A percentile compares a stretch with the other conserved stretches of the same genome.
These are phyloP conservation scores for Hypoxylon sp. DNA, from an alignment of 2,329 filamentous ascomycete species.

Conservation along the genomic window DNA sequence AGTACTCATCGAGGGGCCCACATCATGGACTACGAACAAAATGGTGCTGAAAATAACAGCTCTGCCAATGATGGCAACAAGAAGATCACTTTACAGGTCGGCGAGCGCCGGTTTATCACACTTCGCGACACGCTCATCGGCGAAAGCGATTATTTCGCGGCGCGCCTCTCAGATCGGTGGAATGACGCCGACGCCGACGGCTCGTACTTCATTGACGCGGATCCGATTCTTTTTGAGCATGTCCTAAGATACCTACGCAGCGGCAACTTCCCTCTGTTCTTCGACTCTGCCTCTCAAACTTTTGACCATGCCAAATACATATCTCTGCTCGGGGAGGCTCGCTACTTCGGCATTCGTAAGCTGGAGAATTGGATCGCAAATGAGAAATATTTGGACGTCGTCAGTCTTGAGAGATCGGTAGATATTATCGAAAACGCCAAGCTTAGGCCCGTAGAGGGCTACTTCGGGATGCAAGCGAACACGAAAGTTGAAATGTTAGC, in stretches of 20 bases:
- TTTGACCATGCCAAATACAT: conserved; percentile 56
- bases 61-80: background rate
- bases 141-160: conserved; percentile 48
- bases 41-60: background rate
- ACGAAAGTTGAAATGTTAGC: conserved; percentile 19
- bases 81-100: conserved; percentile 38
- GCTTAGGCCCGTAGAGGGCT: background rate
- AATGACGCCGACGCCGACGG: conserved; percentile 50
- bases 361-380: conserved; percentile 54
- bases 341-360: conserved; percentile 53
- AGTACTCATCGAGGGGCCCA: background rate
- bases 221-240: conserved; percentile 56
- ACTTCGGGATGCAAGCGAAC: background rate
- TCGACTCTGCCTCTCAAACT: conserved; percentile 43
- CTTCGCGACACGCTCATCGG: conserved; percentile 40
- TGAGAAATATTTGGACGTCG: conserved; percentile 46
- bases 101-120: conserved; percentile 45
- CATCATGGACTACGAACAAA: background rate
- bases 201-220: conserved; percentile 58
- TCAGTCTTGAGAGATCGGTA: conserved; percentile 38
- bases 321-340: conserved; percentile 53
- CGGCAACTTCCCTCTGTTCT: conserved; percentile 56
- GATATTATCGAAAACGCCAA: background rate
- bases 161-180: conserved; percentile 47
- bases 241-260: conserved; percentile 56